Evolutionary conservation across 73 alveolate genomes (phyloP).

Genomic region (Stentor coeruleus): DNA sequence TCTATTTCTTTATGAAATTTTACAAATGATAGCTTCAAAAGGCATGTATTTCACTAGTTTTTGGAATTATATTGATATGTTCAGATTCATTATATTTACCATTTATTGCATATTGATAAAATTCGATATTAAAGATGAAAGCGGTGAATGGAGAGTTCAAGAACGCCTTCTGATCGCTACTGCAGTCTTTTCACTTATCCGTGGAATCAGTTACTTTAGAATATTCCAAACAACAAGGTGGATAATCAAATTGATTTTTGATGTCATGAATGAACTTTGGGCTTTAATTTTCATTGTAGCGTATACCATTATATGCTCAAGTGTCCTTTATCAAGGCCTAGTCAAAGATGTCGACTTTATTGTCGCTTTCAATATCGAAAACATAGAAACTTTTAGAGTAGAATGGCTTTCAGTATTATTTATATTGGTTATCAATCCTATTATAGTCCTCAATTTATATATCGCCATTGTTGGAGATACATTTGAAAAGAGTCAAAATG

Average conservation of each 20-base stretch:
- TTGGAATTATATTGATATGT: slow-evolving; percentile 17
- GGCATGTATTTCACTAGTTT: neutral
- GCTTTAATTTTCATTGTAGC: neutral
- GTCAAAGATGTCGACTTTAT: neutral
- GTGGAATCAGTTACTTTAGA: slow-evolving; percentile 6
- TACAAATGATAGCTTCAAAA: neutral
- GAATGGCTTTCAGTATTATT: neutral
- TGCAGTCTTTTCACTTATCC: neutral
- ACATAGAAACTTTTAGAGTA: neutral
- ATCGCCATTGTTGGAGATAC: neutral
- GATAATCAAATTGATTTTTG: neutral
- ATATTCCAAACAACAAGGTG: neutral
- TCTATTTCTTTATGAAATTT: neutral
- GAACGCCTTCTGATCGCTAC: neutral
- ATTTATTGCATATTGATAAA: neutral
- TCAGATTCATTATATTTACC: neutral
- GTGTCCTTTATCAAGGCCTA: neutral
- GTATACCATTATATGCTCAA: neutral
- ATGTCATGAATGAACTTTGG: neutral
- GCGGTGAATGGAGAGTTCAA: no score
- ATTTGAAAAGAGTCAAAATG: slow-evolving; percentile 7
- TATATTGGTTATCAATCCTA: neutral
- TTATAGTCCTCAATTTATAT: neutral
- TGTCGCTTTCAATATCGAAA: neutral
- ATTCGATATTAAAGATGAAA: no score